These are phyloP conservation scores for Sechiopsis laciniata DNA, from an alignment of 306 rosid genomes.

Conservation along the genomic window DNA sequence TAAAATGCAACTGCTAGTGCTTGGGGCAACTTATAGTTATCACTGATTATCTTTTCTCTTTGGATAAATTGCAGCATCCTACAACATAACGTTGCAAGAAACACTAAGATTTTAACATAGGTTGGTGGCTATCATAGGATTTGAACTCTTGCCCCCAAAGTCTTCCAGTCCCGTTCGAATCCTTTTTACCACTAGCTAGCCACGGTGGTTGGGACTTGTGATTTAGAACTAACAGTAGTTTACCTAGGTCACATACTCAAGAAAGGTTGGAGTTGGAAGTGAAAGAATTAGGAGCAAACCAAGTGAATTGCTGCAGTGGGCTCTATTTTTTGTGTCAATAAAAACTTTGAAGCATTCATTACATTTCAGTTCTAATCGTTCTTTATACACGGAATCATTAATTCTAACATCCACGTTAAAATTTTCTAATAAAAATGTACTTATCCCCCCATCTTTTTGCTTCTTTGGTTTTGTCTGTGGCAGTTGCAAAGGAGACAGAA, in stretches of 20 bases:
- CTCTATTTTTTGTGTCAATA: background rate
- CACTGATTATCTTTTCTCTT: background rate
- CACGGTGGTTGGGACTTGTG: background rate
- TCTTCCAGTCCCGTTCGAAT: background rate
- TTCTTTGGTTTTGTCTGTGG: slow-evolving; percentile 9
- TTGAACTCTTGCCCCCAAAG: background rate
- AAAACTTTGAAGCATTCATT: background rate
- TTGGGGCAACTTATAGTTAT: background rate
- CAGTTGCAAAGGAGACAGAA: slow-evolving; percentile 88
- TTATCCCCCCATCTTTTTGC: slow-evolving; percentile 24
- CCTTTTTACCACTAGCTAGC: background rate
- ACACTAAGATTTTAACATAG: background rate
- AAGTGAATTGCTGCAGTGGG: background rate
- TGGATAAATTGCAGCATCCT: background rate
- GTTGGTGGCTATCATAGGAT: background rate
- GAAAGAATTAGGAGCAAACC: background rate
- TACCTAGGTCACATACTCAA: background rate
- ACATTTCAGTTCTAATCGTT: background rate
- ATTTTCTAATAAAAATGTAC: background rate
- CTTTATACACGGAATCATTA: background rate
- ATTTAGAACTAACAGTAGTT: background rate
- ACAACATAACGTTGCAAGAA: background rate
- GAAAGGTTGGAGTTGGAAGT: slow-evolving; percentile 8
- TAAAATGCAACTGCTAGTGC: background rate
- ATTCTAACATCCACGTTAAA: background rate